phyloP scores from a whole-genome alignment of 176 grass and related monocot genomes.

The Avena sativa region DNA sequence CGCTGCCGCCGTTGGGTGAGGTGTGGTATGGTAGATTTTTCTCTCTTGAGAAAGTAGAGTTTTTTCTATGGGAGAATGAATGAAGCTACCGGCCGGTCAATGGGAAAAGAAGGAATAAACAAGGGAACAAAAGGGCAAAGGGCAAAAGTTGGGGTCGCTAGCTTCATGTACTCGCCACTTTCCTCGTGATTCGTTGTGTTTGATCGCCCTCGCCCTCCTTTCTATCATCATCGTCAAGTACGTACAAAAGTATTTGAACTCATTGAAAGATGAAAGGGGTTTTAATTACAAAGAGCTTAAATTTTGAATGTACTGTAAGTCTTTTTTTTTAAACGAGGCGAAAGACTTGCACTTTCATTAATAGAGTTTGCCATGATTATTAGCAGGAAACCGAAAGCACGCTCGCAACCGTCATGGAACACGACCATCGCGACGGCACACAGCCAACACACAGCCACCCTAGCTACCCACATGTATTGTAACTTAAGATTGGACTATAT shows the following conservation, averaged over 20 bases:
- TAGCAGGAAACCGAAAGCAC: no score
- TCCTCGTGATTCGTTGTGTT: conserved; percentile 74
- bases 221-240: conserved; percentile 14
- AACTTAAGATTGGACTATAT: no score
- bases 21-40: background rate
- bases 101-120: conserved; percentile 48
- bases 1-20: background rate
- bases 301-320: no score
- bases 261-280: background rate
- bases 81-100: conserved; percentile 44
- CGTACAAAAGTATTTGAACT: background rate
- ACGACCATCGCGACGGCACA: no score
- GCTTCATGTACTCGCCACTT: background rate
- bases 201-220: conserved; percentile 19
- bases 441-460: no score
- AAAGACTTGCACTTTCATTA: no score
- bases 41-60: no score
- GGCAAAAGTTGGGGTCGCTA: conserved; percentile 44
- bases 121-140: conserved; percentile 45
- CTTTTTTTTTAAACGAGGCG: no score
- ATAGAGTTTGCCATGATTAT: no score
- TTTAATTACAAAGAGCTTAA: background rate
- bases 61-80: background rate
- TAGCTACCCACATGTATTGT: no score
- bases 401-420: no score